phyloP scores from a whole-genome alignment of 139 green algal species.

The Chlamydomonas incerta region DNA sequence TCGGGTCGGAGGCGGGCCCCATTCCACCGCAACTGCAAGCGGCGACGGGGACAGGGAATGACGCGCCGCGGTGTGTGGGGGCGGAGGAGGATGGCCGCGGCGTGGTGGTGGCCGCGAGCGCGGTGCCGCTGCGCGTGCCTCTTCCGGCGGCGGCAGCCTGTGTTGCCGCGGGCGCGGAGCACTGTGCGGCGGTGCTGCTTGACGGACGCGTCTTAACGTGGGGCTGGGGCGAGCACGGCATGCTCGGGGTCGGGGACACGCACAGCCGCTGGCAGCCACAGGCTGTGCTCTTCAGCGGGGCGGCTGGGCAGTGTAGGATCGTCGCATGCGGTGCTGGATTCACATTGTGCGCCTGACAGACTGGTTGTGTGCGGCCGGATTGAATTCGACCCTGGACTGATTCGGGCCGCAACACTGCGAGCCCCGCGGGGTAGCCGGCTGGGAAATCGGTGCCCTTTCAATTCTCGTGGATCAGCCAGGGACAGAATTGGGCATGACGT shows the following conservation, averaged over 20 bases:
- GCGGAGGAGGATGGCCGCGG: neutral
- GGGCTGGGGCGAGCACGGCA: neutral
- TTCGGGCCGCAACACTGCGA: too few species aligned
- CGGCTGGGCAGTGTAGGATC: neutral
- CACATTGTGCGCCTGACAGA: neutral
- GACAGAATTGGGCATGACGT: too few species aligned
- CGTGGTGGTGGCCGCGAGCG: neutral
- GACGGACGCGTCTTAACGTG: neutral
- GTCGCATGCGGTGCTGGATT: constrained; percentile 3
- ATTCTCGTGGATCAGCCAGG: too few species aligned
- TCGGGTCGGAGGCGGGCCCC: too few species aligned
- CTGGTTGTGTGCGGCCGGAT: too few species aligned
- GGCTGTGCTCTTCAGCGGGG: neutral
- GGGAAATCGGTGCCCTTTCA: too few species aligned
- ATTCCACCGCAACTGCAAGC: too few species aligned
- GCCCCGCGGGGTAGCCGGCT: too few species aligned
- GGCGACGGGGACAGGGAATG: too few species aligned
- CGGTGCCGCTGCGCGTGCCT: neutral
- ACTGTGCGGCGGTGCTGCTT: neutral
- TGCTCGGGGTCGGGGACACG: neutral
- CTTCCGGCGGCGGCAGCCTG: neutral
- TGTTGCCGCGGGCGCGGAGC: constrained; percentile 1
- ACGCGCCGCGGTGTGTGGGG: too few species aligned
- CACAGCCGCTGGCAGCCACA: neutral
- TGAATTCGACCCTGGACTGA: too few species aligned